These are phyloP conservation scores for Bipolaris cookei DNA, from an alignment of 2,329 filamentous ascomycete genomes.

Conservation along the genomic window DNA sequence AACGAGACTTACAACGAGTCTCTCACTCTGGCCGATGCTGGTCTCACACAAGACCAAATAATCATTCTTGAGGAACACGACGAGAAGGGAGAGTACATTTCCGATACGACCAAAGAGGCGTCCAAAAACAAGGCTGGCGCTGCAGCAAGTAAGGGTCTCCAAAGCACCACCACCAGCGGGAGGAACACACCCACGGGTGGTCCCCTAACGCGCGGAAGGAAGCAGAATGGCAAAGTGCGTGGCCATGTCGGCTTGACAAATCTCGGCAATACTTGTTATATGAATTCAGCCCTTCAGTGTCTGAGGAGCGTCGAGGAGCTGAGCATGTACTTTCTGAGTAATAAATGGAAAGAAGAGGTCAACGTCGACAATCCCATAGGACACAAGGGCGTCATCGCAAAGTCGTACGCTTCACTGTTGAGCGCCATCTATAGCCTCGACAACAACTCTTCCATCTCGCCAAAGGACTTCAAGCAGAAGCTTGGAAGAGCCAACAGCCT, in stretches of 20 bases:
- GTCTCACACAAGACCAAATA: slow-evolving; percentile 73
- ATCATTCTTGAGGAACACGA: slow-evolving; percentile 84
- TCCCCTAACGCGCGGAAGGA: slow-evolving; percentile 72
- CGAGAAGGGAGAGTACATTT: slow-evolving; percentile 60
- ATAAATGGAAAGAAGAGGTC: slow-evolving; percentile 76
- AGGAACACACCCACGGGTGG: slow-evolving; percentile 71
- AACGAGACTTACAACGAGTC: slow-evolving; percentile 80
- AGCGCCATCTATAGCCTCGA: slow-evolving; percentile 77
- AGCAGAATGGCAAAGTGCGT: slow-evolving; percentile 70
- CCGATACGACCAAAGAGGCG: slow-evolving; percentile 54
- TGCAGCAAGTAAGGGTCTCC: slow-evolving; percentile 43
- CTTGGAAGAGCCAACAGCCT: slow-evolving; percentile 82
- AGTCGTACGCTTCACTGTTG: slow-evolving; percentile 77
- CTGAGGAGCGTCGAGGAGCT: slow-evolving; percentile 92
- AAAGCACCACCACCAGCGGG: slow-evolving; percentile 60
- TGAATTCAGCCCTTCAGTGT: slow-evolving; percentile 97
- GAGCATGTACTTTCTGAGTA: slow-evolving; percentile 81
- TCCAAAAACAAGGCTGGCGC: slow-evolving; percentile 51
- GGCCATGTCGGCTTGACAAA: slow-evolving; percentile 87
- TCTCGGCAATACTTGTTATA: slow-evolving; percentile 97
- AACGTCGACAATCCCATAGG: slow-evolving; percentile 86
- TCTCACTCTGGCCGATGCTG: slow-evolving; percentile 68
- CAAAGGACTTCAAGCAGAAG: slow-evolving; percentile 79
- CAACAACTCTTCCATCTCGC: slow-evolving; percentile 71
- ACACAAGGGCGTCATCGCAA: slow-evolving; percentile 85